These are phyloP conservation scores for Blastobotrys peoriensis DNA, from an alignment of 805 yeast species.

Conservation along the genomic window DNA sequence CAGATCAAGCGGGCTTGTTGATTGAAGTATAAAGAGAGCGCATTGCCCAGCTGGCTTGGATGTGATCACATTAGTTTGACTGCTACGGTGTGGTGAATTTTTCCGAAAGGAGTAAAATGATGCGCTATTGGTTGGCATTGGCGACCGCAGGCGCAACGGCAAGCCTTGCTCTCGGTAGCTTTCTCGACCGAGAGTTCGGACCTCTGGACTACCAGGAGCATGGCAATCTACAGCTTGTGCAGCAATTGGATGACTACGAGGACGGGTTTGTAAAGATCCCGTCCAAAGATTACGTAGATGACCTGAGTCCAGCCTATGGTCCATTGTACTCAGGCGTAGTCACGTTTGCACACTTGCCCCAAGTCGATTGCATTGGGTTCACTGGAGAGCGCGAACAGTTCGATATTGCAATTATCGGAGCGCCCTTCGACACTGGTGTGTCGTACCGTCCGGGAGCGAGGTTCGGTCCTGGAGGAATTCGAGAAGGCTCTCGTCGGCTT, in stretches of 20 bases:
- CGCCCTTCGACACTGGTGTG: slow-evolving; percentile 78
- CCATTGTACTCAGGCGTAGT: slow-evolving; percentile 24
- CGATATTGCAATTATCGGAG: slow-evolving; percentile 71
- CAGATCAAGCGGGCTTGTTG: no score
- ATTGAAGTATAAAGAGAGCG: no score
- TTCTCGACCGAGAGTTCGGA: slow-evolving; percentile 4
- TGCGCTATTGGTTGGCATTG: no score
- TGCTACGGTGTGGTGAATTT: no score
- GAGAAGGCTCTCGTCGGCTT: slow-evolving; percentile 38
- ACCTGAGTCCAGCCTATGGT: not conserved
- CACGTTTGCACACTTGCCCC: slow-evolving; percentile 63
- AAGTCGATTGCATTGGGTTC: slow-evolving; percentile 47
- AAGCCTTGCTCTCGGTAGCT: no score
- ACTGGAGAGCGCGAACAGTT: slow-evolving; percentile 34
- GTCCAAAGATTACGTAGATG: slow-evolving; percentile 5
- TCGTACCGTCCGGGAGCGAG: slow-evolving; percentile 76
- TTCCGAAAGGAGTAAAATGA: no score
- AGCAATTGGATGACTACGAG: not conserved
- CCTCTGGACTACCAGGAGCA: not conserved
- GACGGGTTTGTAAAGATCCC: slow-evolving; percentile 1
- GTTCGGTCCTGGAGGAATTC: slow-evolving; percentile 55
- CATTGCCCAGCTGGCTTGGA: no score
- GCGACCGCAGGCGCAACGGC: no score
- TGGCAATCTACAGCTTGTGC: not conserved
- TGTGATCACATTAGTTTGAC: no score